Evolutionary conservation across 2,329 filamentous ascomycete genomes (phyloP).

Genomic region (Cercospora sp.): DNA sequence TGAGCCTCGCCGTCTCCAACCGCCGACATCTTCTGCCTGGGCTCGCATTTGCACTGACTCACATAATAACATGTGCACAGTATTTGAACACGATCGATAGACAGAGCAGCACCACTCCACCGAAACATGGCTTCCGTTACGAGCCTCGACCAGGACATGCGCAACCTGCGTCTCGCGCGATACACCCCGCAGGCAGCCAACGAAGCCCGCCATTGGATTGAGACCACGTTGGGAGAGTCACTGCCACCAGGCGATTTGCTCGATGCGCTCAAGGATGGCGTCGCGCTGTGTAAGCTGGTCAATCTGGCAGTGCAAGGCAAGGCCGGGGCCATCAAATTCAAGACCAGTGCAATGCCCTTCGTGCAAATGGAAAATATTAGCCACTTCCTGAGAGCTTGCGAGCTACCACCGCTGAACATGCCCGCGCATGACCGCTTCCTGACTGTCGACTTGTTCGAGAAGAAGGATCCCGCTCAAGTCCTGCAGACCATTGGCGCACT

Average conservation of each 20-base stretch:
- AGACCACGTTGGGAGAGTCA: conserved; percentile 72
- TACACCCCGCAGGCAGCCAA: conserved; percentile 90
- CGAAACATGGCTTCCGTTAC: conserved; percentile 82
- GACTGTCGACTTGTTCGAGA: conserved; percentile 93
- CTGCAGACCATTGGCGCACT: conserved; percentile 90
- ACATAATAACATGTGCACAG: not conserved
- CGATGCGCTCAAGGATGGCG: conserved; percentile 84
- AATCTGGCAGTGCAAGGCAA: conserved; percentile 77
- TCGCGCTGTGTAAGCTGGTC: conserved; percentile 88
- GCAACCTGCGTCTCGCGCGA: conserved; percentile 85
- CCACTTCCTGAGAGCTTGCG: conserved; percentile 87
- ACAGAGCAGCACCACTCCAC: conserved; percentile 16
- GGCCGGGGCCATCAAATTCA: conserved; percentile 81
- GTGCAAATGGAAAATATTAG: conserved; percentile 99
- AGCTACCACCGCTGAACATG: conserved; percentile 79
- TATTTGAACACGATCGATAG: not conserved
- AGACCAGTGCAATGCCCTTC: conserved; percentile 91
- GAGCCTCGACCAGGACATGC: conserved; percentile 92
- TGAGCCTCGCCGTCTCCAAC: conserved; percentile 12
- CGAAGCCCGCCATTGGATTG: conserved; percentile 83
- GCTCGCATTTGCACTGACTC: not conserved
- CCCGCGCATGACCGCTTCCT: conserved; percentile 94
- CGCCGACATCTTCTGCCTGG: not conserved
- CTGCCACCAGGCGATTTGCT: conserved; percentile 75
- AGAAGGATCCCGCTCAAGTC: conserved; percentile 94